Percentiles rank a stretch among this genome's conserved stretches.
Evolutionary conservation across 768 basidiomycete genomes (phyloP).

Genomic region (Termitomyces heimii): DNA sequence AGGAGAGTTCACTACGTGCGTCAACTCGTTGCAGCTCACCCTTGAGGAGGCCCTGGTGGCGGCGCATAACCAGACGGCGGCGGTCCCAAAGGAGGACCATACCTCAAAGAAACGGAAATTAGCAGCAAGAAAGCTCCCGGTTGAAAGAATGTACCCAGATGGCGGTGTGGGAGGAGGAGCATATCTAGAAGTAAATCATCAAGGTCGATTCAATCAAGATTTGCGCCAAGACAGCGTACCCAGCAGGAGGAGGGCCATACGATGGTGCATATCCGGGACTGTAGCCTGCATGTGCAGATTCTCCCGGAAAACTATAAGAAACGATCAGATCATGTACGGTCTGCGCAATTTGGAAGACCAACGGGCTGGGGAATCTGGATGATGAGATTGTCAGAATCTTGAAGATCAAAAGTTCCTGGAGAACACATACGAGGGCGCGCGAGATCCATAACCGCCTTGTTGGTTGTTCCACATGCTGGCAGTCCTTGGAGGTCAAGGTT

Average conservation of each 20-base stretch:
- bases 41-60: constrained; percentile 14
- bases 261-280: constrained; percentile 37
- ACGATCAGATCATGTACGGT: neutral
- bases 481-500: neutral
- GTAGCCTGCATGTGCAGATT: constrained; percentile 15
- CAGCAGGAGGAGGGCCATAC: constrained; percentile 18
- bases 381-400: neutral
- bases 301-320: neutral
- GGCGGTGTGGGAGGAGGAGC: constrained; percentile 27
- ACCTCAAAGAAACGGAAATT: constrained; percentile 7
- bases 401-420: neutral
- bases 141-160: constrained; percentile 17
- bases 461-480: constrained; percentile 18
- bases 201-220: neutral
- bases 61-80: constrained; percentile 14
- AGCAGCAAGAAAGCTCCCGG: neutral
- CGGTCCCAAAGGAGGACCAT: constrained; percentile 14
- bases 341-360: constrained; percentile 5
- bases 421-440: constrained; percentile 10
- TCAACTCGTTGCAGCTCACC: constrained; percentile 2
- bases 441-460: constrained; percentile 3
- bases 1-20: neutral
- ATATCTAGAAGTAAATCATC: constrained; percentile 14
- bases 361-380: constrained; percentile 13
- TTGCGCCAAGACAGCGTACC: constrained; percentile 4